phyloP scores from a whole-genome alignment of 805 yeast species.

The Debaryomyces maramus region DNA sequence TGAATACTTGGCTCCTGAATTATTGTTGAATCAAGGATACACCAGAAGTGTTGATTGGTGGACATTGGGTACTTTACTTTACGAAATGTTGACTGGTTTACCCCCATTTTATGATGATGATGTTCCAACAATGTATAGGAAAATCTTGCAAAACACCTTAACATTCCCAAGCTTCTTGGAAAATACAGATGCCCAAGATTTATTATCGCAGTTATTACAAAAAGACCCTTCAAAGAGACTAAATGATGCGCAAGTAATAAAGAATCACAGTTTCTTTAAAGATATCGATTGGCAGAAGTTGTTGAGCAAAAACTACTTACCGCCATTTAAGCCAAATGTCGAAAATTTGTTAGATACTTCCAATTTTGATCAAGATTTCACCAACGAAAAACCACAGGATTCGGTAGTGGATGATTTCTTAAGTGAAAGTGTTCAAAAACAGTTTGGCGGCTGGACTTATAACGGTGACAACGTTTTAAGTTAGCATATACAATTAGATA shows the following conservation, averaged over 20 bases:
- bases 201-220: conserved; percentile 69
- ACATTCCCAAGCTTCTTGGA: conserved; percentile 82
- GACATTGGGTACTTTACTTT: conserved; percentile 92
- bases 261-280: conserved; percentile 79
- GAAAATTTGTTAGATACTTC: conserved; percentile 84
- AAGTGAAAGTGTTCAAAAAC: conserved; percentile 93
- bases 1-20: conserved; percentile 94
- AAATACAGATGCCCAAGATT: conserved; percentile 80
- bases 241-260: conserved; percentile 82
- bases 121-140: conserved; percentile 88
- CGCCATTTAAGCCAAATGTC: conserved; percentile 94
- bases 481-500: conserved; percentile 1
- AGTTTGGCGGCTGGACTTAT: conserved; percentile 99
- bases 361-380: conserved; percentile 89
- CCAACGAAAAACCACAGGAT: conserved; percentile 90
- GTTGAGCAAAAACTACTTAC: conserved; percentile 82
- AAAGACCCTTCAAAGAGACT: conserved; percentile 84
- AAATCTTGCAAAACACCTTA: conserved; percentile 85
- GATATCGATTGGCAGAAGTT: conserved; percentile 89
- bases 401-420: conserved; percentile 91
- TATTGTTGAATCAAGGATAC: conserved; percentile 87
- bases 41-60: conserved; percentile 98
- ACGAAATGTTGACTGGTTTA: conserved; percentile 94
- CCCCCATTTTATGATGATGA: conserved; percentile 98
- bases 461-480: conserved; percentile 55